Conservation (phyloP, 345 rosid genomes). For the Abelmoschus esculentus region DNA sequence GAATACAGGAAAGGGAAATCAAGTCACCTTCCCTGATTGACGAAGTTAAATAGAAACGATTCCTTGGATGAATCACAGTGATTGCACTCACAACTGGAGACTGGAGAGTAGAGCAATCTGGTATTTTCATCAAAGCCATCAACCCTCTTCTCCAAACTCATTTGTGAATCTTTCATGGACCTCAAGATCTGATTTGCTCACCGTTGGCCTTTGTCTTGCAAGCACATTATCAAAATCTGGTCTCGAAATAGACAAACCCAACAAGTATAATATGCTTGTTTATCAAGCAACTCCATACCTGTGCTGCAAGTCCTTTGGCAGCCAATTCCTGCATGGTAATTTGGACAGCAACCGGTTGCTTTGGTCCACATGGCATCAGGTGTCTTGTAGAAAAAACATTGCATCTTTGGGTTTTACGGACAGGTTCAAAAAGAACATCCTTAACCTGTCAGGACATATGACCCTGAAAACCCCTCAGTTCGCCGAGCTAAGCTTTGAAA, state of each 20-base stretch:
- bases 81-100: constrained; percentile 24
- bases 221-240: constrained; percentile 76
- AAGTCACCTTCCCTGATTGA: constrained; percentile 22
- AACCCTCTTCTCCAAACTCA: constrained; percentile 89
- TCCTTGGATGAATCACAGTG: constrained; percentile 21
- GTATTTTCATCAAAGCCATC: constrained; percentile 10
- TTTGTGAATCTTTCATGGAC: constrained; percentile 78
- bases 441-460: constrained; percentile 53
- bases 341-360: constrained; percentile 60
- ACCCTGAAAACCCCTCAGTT: constrained; percentile 78
- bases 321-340: constrained; percentile 67
- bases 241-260: not conserved
- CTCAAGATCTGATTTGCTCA: constrained; percentile 64
- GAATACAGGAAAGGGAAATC: constrained; percentile 31
- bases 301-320: constrained; percentile 42
- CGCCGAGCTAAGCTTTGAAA: constrained; percentile 54
- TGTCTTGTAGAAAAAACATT: constrained; percentile 53
- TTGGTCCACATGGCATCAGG: constrained; percentile 67
- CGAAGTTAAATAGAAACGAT: constrained; percentile 15
- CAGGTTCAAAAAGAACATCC: constrained; percentile 81
- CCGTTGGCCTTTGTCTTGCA: constrained; percentile 78
- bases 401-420: constrained; percentile 82
- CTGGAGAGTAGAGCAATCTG: constrained; percentile 12
- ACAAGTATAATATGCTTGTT: not conserved
- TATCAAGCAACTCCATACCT: constrained; percentile 33